A percentile compares a stretch with the other conserved stretches of the same genome.
These are phyloP conservation scores for Clonostachys solani DNA, from an alignment of 2,329 filamentous ascomycete species.

Conservation along the genomic window DNA sequence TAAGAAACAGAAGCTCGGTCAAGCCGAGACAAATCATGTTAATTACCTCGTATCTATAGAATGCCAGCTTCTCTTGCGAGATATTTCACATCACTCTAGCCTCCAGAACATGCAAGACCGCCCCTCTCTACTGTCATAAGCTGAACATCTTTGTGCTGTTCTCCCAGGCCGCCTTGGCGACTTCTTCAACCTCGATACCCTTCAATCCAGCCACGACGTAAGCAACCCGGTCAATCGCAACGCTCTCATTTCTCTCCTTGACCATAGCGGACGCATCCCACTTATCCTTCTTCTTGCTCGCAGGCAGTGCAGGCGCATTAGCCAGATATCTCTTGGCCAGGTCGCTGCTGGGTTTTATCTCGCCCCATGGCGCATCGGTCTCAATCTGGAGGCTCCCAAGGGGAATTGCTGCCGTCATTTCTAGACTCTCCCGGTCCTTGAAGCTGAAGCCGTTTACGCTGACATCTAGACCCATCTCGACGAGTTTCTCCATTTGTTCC, in stretches of 20 bases:
- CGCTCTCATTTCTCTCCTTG: conserved; percentile 47
- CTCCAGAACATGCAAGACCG: too few species aligned
- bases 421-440: background rate
- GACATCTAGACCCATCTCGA: background rate
- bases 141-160: conserved; percentile 23
- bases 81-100: too few species aligned
- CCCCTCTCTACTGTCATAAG: too few species aligned
- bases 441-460: background rate
- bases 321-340: conserved; percentile 31
- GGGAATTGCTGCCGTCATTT: background rate
- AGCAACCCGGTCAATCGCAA: conserved; percentile 39
- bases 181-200: conserved; percentile 31
- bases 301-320: conserved; percentile 27
- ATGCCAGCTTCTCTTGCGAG: too few species aligned
- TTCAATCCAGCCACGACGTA: conserved; percentile 43
- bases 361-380: background rate
- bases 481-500: background rate
- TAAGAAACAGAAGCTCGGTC: too few species aligned
- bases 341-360: background rate
- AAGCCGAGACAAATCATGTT: too few species aligned
- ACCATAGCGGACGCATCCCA: conserved; percentile 39
- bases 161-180: conserved; percentile 29
- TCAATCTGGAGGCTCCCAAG: background rate
- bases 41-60: too few species aligned
- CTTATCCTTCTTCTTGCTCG: conserved; percentile 43